Base-by-base conservation (phyloP, 2,329 filamentous ascomycete species). In the Penicillium sclerotigenum region DNA sequence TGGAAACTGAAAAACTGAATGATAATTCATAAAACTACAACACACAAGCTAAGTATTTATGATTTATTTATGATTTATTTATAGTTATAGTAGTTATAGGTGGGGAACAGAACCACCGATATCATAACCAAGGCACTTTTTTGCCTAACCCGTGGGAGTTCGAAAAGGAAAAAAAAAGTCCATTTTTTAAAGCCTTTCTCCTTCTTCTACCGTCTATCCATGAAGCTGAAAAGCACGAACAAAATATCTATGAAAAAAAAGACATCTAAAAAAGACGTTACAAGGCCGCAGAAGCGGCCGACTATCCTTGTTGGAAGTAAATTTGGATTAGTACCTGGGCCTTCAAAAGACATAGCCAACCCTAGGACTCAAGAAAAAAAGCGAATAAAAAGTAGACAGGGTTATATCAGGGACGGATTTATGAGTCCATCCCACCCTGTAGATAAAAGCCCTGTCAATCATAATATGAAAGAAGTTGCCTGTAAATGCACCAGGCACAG, bases 101-200 rank as follows among this genome's bases (percentile, higher is more conserved):
- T 55, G 53, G 60, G 10, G 28, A 6, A 33, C 26, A 20, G 48
- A 47, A 59, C 56, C 59, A 55, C 49, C 40, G 54, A 59, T 59
- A 54, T 58, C 54, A 61, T 58, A 48, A 28, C 59, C 61, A 52
- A 47, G 54, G 54, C 41, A 34, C n/a, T 50, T n/a, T n/a, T 9
- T 36, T 14, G 22, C 11, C 16, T 28, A 13, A 16, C 13, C 46
- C 22, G 20, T n/a, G 14, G 22, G 26, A 14, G 7, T 16, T 33
- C 13, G 24, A 24, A n/a, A 34, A 18, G 11, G 5, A 16, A 33
- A n/a, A 29, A 43, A 20, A 1, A n/a, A n/a, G n/a, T 24, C 16
- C 38, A 22, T 41, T 41, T 14, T n/a, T n/a, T n/a, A n/a, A n/a
- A n/a, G n/a, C n/a, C n/a, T n/a, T n/a, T n/a, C n/a, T n/a, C n/a